Evolutionary conservation across 805 yeast species (phyloP).

Genomic region (Candida insectorum): DNA sequence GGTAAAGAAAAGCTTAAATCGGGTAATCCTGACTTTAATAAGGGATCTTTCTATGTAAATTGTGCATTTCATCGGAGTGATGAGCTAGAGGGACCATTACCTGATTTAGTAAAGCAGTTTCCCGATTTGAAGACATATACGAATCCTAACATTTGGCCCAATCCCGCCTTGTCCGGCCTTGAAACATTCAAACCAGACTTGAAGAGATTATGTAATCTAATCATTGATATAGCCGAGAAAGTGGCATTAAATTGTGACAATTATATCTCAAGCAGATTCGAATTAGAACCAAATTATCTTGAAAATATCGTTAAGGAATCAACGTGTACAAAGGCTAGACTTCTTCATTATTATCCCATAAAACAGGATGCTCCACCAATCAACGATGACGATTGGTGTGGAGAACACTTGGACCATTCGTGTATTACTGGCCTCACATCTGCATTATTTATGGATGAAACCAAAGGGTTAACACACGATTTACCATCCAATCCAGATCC

Average conservation of each 20-base stretch:
- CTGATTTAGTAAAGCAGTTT: conserved; percentile 26
- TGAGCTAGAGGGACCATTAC: conserved; percentile 44
- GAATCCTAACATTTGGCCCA: conserved; percentile 53
- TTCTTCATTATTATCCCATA: conserved; percentile 51
- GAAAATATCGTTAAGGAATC: conserved; percentile 45
- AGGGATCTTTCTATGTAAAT: conserved; percentile 58
- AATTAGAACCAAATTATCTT: conserved; percentile 35
- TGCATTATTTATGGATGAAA: conserved; percentile 47
- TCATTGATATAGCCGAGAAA: conserved; percentile 44
- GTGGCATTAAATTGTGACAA: conserved; percentile 57
- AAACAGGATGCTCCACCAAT: conserved; percentile 4
- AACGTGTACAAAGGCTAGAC: conserved; percentile 55
- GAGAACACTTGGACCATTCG: conserved; percentile 59
- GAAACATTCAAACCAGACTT: conserved; percentile 32
- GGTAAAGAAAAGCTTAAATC: conserved; percentile 48
- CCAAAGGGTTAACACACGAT: conserved; percentile 16
- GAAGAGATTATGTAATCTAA: conserved; percentile 40
- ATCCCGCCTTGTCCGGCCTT: conserved; percentile 15
- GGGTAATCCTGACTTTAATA: conserved; percentile 45
- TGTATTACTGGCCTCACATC: conserved; percentile 59
- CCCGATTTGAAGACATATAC: conserved; percentile 42
- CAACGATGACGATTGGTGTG: conserved; percentile 50
- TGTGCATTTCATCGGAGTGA: conserved; percentile 51
- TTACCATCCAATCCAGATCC: conserved; percentile 40
- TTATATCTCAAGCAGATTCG: conserved; percentile 29